Evolutionary conservation across 352 stramenopile genomes (phyloP), one percentile per base, ranked within the genome.

Genomic region (Achlya hypogyna): DNA sequence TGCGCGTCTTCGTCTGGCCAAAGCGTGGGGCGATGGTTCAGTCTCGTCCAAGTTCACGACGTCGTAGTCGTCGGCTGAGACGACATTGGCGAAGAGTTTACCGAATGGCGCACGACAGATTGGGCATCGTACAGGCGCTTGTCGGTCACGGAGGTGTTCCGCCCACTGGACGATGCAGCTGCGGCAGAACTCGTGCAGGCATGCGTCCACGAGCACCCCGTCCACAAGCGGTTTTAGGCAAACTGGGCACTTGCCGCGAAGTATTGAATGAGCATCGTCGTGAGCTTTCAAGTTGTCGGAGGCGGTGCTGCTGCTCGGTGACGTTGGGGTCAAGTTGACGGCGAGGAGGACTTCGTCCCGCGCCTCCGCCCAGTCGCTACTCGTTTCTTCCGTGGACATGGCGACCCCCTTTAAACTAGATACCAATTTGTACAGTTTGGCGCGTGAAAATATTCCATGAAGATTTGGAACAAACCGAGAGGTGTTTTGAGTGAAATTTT

Each of bases 101-200:
- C 10, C 23, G 35, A 49, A 62, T 20, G 53, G 31, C 14, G 35
- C 28, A 20, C 53, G 53, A 23, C 53, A 62, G n/a, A 62, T 49
- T 9, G 53, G 53, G 53, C 53, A 62, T 35, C n/a, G 34, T 14
- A 62, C 29, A 4, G 53, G 53, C 31, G 53, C 53, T 32, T n/a
- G 12, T 49, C 35, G 53, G 16, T 20, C 20, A 18, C 25, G 10
- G 16, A 62, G 27, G 38, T 62, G 53, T 8, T 49, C 16, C 10
- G 31, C 29, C 53, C 53, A 62, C 25, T 28, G 18, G 18, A 35
- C 23, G 18, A 62, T 62, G 16, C 53, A 62, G 12, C 8, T 14
- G 25, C 34, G 38, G 53, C 53, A 62, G 22, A 62, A 62, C 38
- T 62, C 53, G 31, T 62, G 53, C 8, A 62, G 38, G 53, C 53